phyloP scores from a whole-genome alignment of 1,284 basidiomycete species.

The Mycena sp. region DNA sequence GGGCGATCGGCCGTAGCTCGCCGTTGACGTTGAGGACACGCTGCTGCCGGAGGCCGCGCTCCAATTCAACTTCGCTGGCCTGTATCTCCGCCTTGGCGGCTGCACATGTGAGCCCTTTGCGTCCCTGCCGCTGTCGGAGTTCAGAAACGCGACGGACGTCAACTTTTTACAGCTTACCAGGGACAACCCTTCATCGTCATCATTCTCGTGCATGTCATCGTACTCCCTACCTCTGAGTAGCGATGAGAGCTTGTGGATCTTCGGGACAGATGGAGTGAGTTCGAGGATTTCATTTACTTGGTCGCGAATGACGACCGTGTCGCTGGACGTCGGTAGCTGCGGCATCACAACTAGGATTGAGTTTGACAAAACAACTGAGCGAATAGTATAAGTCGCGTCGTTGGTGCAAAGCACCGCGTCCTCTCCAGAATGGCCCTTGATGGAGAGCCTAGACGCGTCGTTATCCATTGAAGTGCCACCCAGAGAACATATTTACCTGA shows the following conservation, averaged over 20 bases:
- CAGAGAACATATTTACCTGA: slow-evolving; percentile 39
- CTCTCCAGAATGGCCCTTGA: slow-evolving; percentile 84
- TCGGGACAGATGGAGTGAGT: slow-evolving; percentile 75
- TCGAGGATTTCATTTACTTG: slow-evolving; percentile 84
- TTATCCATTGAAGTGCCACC: not conserved
- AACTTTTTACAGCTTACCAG: too few relatives aligned
- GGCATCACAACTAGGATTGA: slow-evolving; percentile 77
- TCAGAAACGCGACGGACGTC: slow-evolving; percentile 3
- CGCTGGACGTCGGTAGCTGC: slow-evolving; percentile 35
- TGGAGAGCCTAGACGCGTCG: slow-evolving; percentile 61
- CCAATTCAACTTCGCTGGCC: slow-evolving; percentile 80
- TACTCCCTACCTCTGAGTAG: slow-evolving; percentile 76
- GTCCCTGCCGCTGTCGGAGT: not conserved
- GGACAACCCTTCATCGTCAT: slow-evolving; percentile 42
- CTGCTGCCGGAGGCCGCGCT: slow-evolving; percentile 66
- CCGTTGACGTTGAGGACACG: slow-evolving; percentile 80
- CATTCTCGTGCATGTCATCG: slow-evolving; percentile 61
- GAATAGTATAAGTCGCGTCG: slow-evolving; percentile 80
- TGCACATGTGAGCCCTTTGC: slow-evolving; percentile 57
- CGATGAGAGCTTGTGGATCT: slow-evolving; percentile 70
- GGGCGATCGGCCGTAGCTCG: slow-evolving; percentile 74
- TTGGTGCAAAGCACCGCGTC: slow-evolving; percentile 91
- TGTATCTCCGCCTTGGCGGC: slow-evolving; percentile 75
- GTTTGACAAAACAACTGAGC: slow-evolving; percentile 88
- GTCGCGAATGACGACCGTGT: slow-evolving; percentile 70